phyloP scores from a whole-genome alignment of 306 rosid genomes.

The Cyclanthera cordifolia region DNA sequence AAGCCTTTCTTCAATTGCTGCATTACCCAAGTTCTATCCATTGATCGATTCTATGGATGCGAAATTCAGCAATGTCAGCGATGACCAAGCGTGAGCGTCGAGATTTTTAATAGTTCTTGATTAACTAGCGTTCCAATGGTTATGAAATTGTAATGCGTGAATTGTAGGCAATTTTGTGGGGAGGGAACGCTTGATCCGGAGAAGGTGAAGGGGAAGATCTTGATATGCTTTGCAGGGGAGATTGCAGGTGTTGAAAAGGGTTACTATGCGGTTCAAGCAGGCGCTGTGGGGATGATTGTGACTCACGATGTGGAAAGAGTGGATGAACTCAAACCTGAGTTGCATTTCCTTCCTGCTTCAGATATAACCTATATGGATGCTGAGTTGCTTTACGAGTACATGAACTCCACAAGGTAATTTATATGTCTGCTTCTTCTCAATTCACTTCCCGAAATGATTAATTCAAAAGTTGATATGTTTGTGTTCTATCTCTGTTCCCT shows the following conservation, averaged over 20 bases:
- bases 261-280: constrained; percentile 18
- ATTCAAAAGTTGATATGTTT: not conserved
- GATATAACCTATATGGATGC: constrained; percentile 27
- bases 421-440: not conserved
- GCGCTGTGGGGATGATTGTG: constrained; percentile 57
- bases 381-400: constrained; percentile 23
- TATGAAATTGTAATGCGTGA: not conserved
- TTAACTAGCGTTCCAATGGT: not conserved
- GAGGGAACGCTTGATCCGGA: constrained; percentile 29
- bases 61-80: not conserved
- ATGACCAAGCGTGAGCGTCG: not conserved
- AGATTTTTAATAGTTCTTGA: not conserved
- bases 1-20: not conserved
- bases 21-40: not conserved
- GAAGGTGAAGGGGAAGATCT: constrained; percentile 45
- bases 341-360: constrained; percentile 41
- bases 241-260: constrained; percentile 22
- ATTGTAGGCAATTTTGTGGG: constrained; percentile 25
- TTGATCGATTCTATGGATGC: not conserved
- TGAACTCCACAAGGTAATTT: constrained; percentile 33
- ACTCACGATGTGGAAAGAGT: constrained; percentile 6
- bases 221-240: constrained; percentile 34
- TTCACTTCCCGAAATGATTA: not conserved
- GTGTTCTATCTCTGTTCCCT: not conserved
- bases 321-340: constrained; percentile 19